Conservation (phyloP, 495 filamentous ascomycete species). For the Aspergillus wentii region DNA sequence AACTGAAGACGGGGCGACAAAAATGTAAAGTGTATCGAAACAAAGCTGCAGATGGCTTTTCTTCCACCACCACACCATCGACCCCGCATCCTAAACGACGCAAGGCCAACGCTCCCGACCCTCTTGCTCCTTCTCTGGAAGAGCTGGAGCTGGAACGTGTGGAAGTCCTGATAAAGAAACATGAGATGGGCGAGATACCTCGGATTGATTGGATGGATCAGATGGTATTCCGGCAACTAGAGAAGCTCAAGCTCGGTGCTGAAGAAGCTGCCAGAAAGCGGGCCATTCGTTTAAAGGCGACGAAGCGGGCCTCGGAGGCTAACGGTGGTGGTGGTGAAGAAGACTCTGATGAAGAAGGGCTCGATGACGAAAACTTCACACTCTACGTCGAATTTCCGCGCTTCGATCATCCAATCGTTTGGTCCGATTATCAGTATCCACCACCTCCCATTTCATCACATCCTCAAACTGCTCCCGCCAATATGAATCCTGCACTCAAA, state of each 20-base stretch:
- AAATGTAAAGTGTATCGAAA: constrained; percentile 83
- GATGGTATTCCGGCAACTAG: constrained; percentile 80
- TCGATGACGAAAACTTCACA: constrained; percentile 57
- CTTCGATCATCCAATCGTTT: constrained; percentile 95
- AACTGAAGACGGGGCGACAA: constrained; percentile 84
- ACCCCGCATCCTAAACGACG: constrained; percentile 42
- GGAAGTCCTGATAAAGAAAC: constrained; percentile 89
- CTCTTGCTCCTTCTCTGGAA: constrained; percentile 48
- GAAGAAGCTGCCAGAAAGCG: constrained; percentile 37
- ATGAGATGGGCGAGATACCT: constrained; percentile 94
- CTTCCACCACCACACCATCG: constrained; percentile 73
- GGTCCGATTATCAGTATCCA: constrained; percentile 88
- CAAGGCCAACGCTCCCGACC: constrained; percentile 39
- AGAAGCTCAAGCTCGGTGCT: constrained; percentile 64
- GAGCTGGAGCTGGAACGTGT: constrained; percentile 75
- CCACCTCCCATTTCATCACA: constrained; percentile 74
- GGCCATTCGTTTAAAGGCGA: constrained; percentile 23
- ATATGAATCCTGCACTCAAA: constrained; percentile 65
- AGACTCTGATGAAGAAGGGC: constrained; percentile 37
- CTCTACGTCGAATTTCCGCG: constrained; percentile 89
- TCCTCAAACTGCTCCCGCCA: constrained; percentile 53
- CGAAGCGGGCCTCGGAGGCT: constrained; percentile 19
- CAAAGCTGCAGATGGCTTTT: constrained; percentile 80
- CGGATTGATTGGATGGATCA: constrained; percentile 93
- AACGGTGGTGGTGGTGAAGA: constrained; percentile 15